These are phyloP conservation scores for Postia placenta DNA, from an alignment of 768 basidiomycete species.

Conservation along the genomic window DNA sequence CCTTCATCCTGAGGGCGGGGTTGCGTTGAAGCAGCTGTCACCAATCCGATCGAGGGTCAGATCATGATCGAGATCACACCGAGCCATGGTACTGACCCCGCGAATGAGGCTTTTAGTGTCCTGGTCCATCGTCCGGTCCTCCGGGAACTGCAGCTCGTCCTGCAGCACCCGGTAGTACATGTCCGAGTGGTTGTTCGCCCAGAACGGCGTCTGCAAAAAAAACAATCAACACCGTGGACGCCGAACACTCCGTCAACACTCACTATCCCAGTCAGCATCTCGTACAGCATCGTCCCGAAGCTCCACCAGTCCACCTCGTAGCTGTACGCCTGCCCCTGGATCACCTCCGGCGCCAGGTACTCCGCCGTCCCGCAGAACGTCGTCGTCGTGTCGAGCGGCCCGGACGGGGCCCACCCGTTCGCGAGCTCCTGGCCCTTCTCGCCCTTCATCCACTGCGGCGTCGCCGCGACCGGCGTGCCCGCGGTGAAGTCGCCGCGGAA, in stretches of 20 bases:
- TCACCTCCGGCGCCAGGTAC: conserved; percentile 95
- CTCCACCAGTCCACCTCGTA: conserved; percentile 99
- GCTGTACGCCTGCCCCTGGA: conserved; percentile 83
- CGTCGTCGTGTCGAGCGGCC: conserved; percentile 56
- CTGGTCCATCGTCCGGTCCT: conserved; percentile 87
- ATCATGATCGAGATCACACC: neutral
- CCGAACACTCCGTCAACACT: conserved; percentile 29
- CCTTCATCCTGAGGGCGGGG: conserved; percentile 84
- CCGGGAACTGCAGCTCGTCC: conserved; percentile 85
- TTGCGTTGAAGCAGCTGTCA: conserved; percentile 85
- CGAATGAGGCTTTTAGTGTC: conserved; percentile 95
- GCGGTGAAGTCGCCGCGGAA: conserved; percentile 49
- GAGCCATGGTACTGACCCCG: conserved; percentile 53
- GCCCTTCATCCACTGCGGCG: conserved; percentile 77
- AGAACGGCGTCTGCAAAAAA: conserved; percentile 77
- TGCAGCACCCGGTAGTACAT: conserved; percentile 94
- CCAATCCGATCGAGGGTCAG: too few relatives aligned
- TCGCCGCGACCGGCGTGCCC: conserved; percentile 31
- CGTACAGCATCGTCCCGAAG: conserved; percentile 95
- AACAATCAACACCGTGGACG: conserved; percentile 11
- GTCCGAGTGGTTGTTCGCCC: conserved; percentile 88
- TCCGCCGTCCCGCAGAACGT: conserved; percentile 97
- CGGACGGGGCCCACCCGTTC: conserved; percentile 51
- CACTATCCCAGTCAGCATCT: conserved; percentile 95
- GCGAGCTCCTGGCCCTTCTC: conserved; percentile 49